Evolutionary conservation across 192 early-diverging fungal genomes (phyloP).

Genomic region (Gigaspora rosea): DNA sequence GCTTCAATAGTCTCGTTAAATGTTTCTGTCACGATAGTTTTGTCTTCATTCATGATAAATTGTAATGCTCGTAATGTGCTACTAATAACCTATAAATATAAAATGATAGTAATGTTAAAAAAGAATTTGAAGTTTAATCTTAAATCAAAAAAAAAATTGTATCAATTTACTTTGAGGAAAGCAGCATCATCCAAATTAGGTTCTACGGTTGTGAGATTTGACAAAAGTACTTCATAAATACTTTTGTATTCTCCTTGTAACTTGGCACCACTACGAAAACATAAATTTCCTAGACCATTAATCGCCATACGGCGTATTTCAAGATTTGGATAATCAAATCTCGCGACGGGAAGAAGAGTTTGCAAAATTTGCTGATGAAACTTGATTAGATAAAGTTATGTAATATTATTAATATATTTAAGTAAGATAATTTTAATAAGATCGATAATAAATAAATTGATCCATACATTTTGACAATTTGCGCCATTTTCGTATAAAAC

Average conservation of each 20-base stretch:
- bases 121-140: too few relatives aligned
- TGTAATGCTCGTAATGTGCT: slow-evolving; percentile 59
- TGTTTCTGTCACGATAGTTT: slow-evolving; percentile 41
- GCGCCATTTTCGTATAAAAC: slow-evolving; percentile 52
- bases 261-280: slow-evolving; percentile 59
- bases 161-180: slow-evolving; percentile 3
- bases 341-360: slow-evolving; percentile 34
- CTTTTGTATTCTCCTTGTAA: slow-evolving; percentile 44
- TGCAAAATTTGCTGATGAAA: slow-evolving; percentile 33
- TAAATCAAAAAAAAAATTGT: too few relatives aligned
- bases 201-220: slow-evolving; percentile 39
- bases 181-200: background rate
- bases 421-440: background rate
- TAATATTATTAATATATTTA: background rate
- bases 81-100: slow-evolving; percentile 46
- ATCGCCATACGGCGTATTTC: slow-evolving; percentile 65
- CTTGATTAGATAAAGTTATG: slow-evolving; percentile 27
- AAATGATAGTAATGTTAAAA: too few relatives aligned
- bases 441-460: background rate
- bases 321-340: slow-evolving; percentile 31
- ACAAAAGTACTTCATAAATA: slow-evolving; percentile 54
- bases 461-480: slow-evolving; percentile 43
- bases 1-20: slow-evolving; percentile 50
- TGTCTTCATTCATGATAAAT: slow-evolving; percentile 55
- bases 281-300: slow-evolving; percentile 67